These are phyloP conservation scores for Boletus sp. DNA, from an alignment of 768 basidiomycete genomes.

Conservation along the genomic window DNA sequence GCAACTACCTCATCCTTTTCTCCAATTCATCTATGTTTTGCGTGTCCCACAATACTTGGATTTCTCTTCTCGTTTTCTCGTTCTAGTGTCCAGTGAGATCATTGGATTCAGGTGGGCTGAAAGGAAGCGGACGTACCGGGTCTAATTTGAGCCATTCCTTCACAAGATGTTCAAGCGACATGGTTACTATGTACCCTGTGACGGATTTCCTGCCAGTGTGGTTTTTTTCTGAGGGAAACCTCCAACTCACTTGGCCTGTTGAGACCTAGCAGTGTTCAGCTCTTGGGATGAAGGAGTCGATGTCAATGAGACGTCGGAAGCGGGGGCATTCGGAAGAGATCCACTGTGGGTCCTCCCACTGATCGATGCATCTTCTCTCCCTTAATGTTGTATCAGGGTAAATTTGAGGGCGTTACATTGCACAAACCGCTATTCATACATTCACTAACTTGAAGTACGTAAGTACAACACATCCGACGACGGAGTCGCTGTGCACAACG, in stretches of 20 bases:
- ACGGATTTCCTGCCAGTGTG: neutral
- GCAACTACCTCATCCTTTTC: slow-evolving; percentile 39
- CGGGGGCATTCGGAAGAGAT: neutral
- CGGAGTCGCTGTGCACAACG: neutral
- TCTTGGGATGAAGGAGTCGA: neutral
- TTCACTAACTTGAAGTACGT: neutral
- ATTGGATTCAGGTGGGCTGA: neutral
- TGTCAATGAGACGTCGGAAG: neutral
- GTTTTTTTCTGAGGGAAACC: neutral
- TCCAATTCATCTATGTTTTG: slow-evolving; percentile 34
- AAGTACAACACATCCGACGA: neutral
- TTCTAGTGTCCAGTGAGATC: slow-evolving; percentile 28
- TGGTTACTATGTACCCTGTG: neutral
- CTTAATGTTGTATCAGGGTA: neutral
- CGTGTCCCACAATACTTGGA: slow-evolving; percentile 32
- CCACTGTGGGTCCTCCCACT: neutral
- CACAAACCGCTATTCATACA: neutral
- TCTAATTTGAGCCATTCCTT: slow-evolving; percentile 50
- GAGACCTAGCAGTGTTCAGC: neutral
- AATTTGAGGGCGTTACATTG: neutral
- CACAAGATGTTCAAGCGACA: slow-evolving; percentile 40
- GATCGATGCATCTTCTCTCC: neutral
- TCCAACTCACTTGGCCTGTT: too few species aligned
- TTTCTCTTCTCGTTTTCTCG: slow-evolving; percentile 35
- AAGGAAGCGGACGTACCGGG: slow-evolving; percentile 30